Evolutionary conservation across 2,329 filamentous ascomycete genomes (phyloP).

Genomic region (Fusarium ramigenum): DNA sequence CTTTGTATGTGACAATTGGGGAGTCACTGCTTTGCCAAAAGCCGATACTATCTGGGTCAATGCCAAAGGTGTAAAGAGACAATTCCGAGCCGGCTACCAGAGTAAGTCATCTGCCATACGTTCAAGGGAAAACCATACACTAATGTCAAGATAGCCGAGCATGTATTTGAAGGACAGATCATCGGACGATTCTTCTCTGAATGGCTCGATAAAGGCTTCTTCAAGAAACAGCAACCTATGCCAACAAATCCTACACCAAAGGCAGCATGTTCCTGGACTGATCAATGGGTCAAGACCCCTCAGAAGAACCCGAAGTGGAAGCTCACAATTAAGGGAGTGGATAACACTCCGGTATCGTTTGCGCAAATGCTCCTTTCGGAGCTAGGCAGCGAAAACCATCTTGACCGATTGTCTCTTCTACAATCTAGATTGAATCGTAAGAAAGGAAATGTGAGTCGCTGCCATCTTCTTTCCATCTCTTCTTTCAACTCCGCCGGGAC

Average conservation of each 20-base stretch:
- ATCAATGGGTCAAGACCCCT: not conserved
- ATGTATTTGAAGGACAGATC: not conserved
- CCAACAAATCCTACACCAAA: not conserved
- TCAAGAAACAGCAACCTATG: not conserved
- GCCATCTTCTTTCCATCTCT: not conserved
- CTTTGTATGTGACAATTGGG: not conserved
- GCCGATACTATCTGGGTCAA: not conserved
- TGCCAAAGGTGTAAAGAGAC: not conserved
- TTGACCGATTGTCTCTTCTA: not conserved
- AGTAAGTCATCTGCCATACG: not conserved
- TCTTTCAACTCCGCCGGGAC: not conserved
- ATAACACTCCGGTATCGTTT: not conserved
- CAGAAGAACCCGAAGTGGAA: not conserved
- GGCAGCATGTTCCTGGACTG: not conserved
- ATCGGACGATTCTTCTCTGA: not conserved
- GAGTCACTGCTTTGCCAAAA: not conserved
- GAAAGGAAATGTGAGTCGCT: not conserved
- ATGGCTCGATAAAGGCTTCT: not conserved
- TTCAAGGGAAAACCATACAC: not conserved
- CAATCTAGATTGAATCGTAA: not conserved
- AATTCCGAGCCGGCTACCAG: not conserved
- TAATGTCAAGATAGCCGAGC: not conserved
- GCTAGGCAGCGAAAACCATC: not conserved
- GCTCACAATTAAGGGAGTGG: not conserved
- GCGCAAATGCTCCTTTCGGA: not conserved